These are phyloP conservation scores for Tolypocladium amazonense DNA, from an alignment of 2,329 filamentous ascomycete genomes.

Conservation along the genomic window DNA sequence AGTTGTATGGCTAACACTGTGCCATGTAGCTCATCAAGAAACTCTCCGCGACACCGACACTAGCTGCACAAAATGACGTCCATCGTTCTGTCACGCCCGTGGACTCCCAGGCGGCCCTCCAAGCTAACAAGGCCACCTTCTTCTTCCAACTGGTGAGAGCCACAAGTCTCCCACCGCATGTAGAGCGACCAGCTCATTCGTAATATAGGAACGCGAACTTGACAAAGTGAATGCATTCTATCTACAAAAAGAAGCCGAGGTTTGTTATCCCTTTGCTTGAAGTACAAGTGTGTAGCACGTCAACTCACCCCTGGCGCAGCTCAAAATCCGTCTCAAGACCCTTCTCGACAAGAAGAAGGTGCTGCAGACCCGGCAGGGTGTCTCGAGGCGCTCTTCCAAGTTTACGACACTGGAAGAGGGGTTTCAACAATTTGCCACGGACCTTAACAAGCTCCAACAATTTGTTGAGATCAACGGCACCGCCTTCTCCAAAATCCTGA, in stretches of 20 bases:
- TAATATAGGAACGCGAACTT: slow-evolving; percentile 78
- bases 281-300: not conserved
- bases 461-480: slow-evolving; percentile 98
- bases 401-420: slow-evolving; percentile 94
- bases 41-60: slow-evolving; percentile 80
- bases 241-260: slow-evolving; percentile 94
- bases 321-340: slow-evolving; percentile 86
- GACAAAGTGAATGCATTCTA: slow-evolving; percentile 99
- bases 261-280: slow-evolving; percentile 29
- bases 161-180: not conserved
- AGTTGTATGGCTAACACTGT: not conserved
- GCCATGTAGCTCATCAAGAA: slow-evolving; percentile 83
- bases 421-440: slow-evolving; percentile 92
- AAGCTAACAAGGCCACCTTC: slow-evolving; percentile 96
- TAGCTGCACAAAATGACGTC: slow-evolving; percentile 63
- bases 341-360: slow-evolving; percentile 92
- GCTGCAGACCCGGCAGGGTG: slow-evolving; percentile 68
- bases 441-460: slow-evolving; percentile 95
- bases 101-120: slow-evolving; percentile 80
- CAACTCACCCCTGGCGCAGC: slow-evolving; percentile 36
- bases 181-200: not conserved
- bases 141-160: slow-evolving; percentile 84
- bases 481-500: slow-evolving; percentile 95
- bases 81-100: slow-evolving; percentile 33
- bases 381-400: slow-evolving; percentile 81